Evolutionary conservation across 345 rosid genomes (phyloP).

Genomic region (Boechera retrofracta): DNA sequence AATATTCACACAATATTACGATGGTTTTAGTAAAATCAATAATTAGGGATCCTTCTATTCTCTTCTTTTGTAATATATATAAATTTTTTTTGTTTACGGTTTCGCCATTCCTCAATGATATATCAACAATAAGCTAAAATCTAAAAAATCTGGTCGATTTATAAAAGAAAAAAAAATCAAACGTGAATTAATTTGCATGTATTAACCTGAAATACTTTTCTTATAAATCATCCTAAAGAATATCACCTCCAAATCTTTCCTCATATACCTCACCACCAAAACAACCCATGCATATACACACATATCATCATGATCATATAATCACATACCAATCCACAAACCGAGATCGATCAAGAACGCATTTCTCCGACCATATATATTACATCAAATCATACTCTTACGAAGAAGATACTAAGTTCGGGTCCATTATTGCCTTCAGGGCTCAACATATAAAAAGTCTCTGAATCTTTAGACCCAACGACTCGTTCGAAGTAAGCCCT

Average conservation of each 20-base stretch:
- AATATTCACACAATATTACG: not conserved
- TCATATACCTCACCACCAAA: not conserved
- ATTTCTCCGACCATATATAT: slow-evolving; percentile 5
- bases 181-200: not conserved
- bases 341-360: slow-evolving; percentile 3
- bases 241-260: not conserved
- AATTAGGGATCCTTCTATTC: not conserved
- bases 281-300: slow-evolving; percentile 2
- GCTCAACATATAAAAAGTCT: slow-evolving; percentile 81
- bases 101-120: no score
- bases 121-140: no score
- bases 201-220: not conserved
- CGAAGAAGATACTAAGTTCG: slow-evolving; percentile 79
- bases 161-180: not conserved
- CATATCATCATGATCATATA: slow-evolving; percentile 13
- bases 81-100: no score
- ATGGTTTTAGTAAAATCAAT: not conserved
- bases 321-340: slow-evolving; percentile 8
- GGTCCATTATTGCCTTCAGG: slow-evolving; percentile 85
- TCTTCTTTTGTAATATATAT: not conserved
- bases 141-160: not conserved
- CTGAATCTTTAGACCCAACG: slow-evolving; percentile 85
- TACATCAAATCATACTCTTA: slow-evolving; percentile 56
- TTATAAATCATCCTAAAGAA: slow-evolving; percentile 8
- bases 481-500: slow-evolving; percentile 81